A percentile compares a stretch with the other conserved stretches of the same genome.
Evolutionary conservation across 345 rosid genomes (phyloP).

Genomic region (Linum tenue): DNA sequence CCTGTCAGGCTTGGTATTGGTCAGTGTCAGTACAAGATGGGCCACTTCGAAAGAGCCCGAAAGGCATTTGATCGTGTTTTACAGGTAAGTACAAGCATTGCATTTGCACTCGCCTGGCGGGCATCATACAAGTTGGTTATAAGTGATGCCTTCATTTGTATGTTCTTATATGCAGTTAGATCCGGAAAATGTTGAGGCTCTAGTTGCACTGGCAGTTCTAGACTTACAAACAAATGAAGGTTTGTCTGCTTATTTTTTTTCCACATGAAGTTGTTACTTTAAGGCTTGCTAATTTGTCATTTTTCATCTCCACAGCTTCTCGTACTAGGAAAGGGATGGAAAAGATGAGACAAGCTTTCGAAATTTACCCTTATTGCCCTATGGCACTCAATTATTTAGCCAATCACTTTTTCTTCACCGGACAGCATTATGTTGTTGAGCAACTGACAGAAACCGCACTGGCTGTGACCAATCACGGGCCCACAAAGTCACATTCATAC

Average conservation of each 20-base stretch:
- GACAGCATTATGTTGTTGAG: conserved; percentile 95
- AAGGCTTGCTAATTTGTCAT: conserved; percentile 8
- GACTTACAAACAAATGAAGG: conserved; percentile 94
- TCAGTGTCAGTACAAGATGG: conserved; percentile 87
- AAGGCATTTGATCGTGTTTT: conserved; percentile 82
- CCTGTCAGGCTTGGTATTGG: conserved; percentile 94
- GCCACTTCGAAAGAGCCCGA: conserved; percentile 74
- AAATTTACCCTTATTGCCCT: conserved; percentile 92
- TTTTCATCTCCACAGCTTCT: conserved; percentile 40
- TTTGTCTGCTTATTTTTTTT: conserved; percentile 15
- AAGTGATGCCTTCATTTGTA: conserved; percentile 11
- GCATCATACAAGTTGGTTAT: background rate
- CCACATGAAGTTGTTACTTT: conserved; percentile 9
- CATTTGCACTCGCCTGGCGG: background rate
- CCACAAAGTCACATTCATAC: conserved; percentile 90
- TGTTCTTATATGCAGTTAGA: conserved; percentile 54
- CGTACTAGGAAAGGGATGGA: conserved; percentile 83
- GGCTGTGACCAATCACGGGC: conserved; percentile 89
- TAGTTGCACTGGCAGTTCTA: conserved; percentile 85
- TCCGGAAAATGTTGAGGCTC: conserved; percentile 94
- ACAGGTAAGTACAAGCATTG: conserved; percentile 51
- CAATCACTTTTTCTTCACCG: conserved; percentile 97
- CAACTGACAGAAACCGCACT: conserved; percentile 97
- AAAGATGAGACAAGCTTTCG: conserved; percentile 88
- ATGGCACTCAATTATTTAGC: conserved; percentile 90